Percentiles rank a stretch among this genome's conserved stretches.
Conservation (phyloP, 345 rosid genomes). For the Heritiera littoralis region DNA sequence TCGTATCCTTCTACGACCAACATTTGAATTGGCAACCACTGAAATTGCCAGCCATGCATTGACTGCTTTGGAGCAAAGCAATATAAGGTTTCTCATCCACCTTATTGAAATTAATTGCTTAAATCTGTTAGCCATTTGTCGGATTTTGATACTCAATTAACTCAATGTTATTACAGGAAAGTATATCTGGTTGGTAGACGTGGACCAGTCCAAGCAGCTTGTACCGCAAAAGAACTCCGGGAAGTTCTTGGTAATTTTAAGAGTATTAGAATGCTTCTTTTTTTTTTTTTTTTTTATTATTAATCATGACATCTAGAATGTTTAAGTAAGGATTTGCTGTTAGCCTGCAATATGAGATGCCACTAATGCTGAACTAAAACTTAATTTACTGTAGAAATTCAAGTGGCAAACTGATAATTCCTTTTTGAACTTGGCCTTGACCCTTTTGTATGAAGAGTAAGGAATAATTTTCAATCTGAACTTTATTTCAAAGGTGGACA, state of each 20-base stretch:
- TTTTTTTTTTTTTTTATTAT: background rate
- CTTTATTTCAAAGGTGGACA: background rate
- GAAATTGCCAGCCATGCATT: slow-evolving; percentile 85
- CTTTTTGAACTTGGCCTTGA: slow-evolving; percentile 2
- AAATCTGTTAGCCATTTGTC: background rate
- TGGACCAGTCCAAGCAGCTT: slow-evolving; percentile 96
- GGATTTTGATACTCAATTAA: background rate
- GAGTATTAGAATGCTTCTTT: slow-evolving; percentile 24
- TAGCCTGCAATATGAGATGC: background rate
- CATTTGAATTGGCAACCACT: slow-evolving; percentile 69
- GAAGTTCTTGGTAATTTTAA: slow-evolving; percentile 49
- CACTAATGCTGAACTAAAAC: background rate
- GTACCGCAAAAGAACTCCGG: slow-evolving; percentile 93
- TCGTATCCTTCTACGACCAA: slow-evolving; percentile 78
- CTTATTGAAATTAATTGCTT: slow-evolving; percentile 11
- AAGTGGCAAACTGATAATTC: slow-evolving; percentile 8
- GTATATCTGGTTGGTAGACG: slow-evolving; percentile 90
- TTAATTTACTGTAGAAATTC: background rate
- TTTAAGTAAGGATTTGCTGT: background rate
- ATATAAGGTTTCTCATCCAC: slow-evolving; percentile 60
- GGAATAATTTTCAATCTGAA: background rate
- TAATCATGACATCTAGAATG: background rate
- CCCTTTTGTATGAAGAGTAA: background rate
- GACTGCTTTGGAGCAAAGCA: slow-evolving; percentile 66
- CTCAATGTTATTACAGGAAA: slow-evolving; percentile 51